Base-by-base conservation (phyloP, 2,329 filamentous ascomycete species). In the Aureobasidium sp. region DNA sequence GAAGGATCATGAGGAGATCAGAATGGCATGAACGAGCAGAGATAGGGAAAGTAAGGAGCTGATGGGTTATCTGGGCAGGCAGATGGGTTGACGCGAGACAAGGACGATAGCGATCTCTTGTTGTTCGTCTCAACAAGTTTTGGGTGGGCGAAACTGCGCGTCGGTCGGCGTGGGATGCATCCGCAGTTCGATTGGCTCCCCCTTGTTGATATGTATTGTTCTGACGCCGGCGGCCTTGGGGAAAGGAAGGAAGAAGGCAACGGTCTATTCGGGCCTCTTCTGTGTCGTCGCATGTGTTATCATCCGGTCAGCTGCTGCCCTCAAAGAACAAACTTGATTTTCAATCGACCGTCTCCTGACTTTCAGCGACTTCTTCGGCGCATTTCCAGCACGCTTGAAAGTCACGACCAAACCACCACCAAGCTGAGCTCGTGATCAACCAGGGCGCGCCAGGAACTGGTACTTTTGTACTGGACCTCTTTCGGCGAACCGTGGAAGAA, bases 101-200 rank as follows among this genome's bases (percentile, higher is more conserved):
- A 49, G 44, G 55, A 32, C 44, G 41, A 59, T 39, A 36, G 34
- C 25, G 49, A 47, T 47, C 25, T 59, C 51, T 44, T 34, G 32
- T 60, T 45, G 16, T 49, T 39, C 36, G 45, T 51, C 57, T 60
- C 57, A 60, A 51, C 47, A 44, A 58, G 54, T 51, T 60, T 50
- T 36, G 45, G 57, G 57, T 60, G 57, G 30, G 37, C 57, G 47
- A 51, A 37, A 60, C 57, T 47, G 47, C 44, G 34, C 32, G 25
- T 44, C 37, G 29, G 39, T 34, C 36, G 37, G 50, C 53, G 44
- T 59, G 55, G 55, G 25, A 48, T 39, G 32, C 47, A 60, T 59
- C 55, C 55, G 55, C 55, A 42, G 45, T 59, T 59, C 57, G 45
- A 60, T 60, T 60, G 57, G 57, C 57, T 51, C 25, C 37, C 47